phyloP scores from a whole-genome alignment of 768 basidiomycete genomes.

The Hypsizygus marmoreus region DNA sequence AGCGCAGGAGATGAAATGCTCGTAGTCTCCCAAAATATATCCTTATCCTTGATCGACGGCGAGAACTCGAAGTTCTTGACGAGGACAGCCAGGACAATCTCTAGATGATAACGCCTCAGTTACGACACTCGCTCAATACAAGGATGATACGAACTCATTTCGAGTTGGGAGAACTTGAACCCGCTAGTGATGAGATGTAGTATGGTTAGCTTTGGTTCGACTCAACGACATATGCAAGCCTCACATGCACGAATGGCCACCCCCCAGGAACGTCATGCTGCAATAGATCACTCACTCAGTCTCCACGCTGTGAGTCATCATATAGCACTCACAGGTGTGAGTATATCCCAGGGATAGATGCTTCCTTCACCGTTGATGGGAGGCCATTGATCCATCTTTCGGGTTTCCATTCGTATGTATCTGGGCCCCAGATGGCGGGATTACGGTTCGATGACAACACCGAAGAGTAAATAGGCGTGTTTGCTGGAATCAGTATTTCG shows the following conservation, averaged over 20 bases:
- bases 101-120: slow-evolving; percentile 5
- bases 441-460: slow-evolving; percentile 31
- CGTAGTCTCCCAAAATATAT: no score
- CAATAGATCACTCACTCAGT: no score
- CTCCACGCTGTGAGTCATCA: slow-evolving; percentile 28
- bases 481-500: slow-evolving; percentile 25
- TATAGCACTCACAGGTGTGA: slow-evolving; percentile 29
- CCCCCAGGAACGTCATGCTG: slow-evolving; percentile 37
- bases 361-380: slow-evolving; percentile 31
- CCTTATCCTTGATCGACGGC: no score
- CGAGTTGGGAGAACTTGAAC: slow-evolving; percentile 39
- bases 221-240: slow-evolving; percentile 7
- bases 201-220: not conserved
- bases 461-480: slow-evolving; percentile 26
- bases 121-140: not conserved
- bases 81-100: slow-evolving; percentile 23
- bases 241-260: slow-evolving; percentile 35
- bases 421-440: slow-evolving; percentile 36
- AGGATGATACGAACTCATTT: slow-evolving; percentile 32
- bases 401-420: slow-evolving; percentile 38
- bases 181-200: slow-evolving; percentile 21
- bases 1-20: no score
- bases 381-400: slow-evolving; percentile 40
- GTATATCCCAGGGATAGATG: slow-evolving; percentile 34
- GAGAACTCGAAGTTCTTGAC: no score